phyloP scores from a whole-genome alignment of 2,329 filamentous ascomycete genomes.

The Rugonectria rugulosa region DNA sequence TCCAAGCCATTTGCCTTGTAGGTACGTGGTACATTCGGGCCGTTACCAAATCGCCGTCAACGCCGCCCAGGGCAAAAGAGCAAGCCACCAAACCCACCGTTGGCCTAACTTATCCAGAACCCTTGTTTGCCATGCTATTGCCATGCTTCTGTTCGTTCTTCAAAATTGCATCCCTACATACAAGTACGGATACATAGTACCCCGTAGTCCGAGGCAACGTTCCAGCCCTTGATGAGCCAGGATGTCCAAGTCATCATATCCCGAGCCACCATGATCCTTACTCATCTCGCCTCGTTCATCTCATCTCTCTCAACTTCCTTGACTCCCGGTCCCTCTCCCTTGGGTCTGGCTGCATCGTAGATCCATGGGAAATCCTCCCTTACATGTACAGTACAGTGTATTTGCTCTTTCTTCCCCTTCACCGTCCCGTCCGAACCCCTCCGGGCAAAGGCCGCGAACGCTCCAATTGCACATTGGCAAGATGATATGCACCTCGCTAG shows the following conservation, averaged over 20 bases:
- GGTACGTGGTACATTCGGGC: neutral
- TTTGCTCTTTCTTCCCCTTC: neutral
- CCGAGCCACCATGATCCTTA: constrained; percentile 14
- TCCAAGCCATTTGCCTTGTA: too few species aligned
- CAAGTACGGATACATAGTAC: too few species aligned
- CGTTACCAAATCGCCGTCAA: neutral
- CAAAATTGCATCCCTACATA: neutral
- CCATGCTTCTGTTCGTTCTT: constrained; percentile 6
- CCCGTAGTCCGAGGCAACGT: too few species aligned
- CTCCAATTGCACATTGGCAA: constrained; percentile 1
- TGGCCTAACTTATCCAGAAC: constrained; percentile 1
- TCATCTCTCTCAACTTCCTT: constrained; percentile 6
- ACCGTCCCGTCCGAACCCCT: too few species aligned
- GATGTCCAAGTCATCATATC: constrained; percentile 5
- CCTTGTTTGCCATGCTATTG: constrained; percentile 15
- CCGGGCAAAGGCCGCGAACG: constrained; percentile 1
- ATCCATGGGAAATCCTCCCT: neutral
- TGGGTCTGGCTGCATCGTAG: constrained; percentile 5
- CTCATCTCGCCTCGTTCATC: constrained; percentile 20
- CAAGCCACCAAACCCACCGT: neutral
- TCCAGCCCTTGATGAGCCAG: constrained; percentile 9
- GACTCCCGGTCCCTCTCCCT: neutral
- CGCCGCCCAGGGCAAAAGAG: neutral
- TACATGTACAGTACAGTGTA: neutral
- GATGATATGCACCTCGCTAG: constrained; percentile 13